Base-by-base conservation (phyloP, 2,329 filamentous ascomycete species). In the Penicillium concentricum region DNA sequence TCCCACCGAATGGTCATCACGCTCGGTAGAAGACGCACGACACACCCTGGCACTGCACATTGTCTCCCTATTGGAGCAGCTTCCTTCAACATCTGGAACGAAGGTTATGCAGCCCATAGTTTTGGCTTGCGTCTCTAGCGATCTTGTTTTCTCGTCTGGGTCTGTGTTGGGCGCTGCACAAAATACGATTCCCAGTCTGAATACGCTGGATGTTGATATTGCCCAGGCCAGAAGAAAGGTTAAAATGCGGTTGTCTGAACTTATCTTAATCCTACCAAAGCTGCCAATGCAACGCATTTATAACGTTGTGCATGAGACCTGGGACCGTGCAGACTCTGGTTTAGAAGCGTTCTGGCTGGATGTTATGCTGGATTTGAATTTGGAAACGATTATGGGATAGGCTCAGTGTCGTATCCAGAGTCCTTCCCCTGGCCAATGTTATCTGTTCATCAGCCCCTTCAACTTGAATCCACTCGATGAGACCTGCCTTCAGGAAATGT, bases 321-420 rank as follows among this genome's bases (percentile, higher is more conserved):
- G 63, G 63, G 58, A 61, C 42, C 49, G 52, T 45, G 63, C 63
- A 5, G 63, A 66, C 45, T 56, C 57, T 43, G 63, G 62, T 12
- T 28, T 58, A 28, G 41, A 41, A 4, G 56, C 52, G 22, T 66
- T 63, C 43, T 66, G 63, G 63, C 18, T 66, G 41, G 63, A 64
- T 57, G 52, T 63, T 39, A 66, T 66, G 63, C 44, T 66, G 46
- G 63, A 66, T 45, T 52, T 56, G 18, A 63, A 63, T 39, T 60
- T 66, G 39, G 63, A 64, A 51, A 66, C 63, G 8, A 66, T 66
- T 16, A 63, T 66, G 63, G 63, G 63, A 42, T 64, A 50, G 59
- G 52, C 39, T 22, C 30, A 24, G 35, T 15, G 3, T 28, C 16
- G 4, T 20, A 15, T 37, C 16, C 13, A 22, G n/a, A 5, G 10